A percentile compares a stretch with the other conserved stretches of the same genome.
Conservation (phyloP, 2,329 filamentous ascomycete species). For the Neofusicoccum ribis region DNA sequence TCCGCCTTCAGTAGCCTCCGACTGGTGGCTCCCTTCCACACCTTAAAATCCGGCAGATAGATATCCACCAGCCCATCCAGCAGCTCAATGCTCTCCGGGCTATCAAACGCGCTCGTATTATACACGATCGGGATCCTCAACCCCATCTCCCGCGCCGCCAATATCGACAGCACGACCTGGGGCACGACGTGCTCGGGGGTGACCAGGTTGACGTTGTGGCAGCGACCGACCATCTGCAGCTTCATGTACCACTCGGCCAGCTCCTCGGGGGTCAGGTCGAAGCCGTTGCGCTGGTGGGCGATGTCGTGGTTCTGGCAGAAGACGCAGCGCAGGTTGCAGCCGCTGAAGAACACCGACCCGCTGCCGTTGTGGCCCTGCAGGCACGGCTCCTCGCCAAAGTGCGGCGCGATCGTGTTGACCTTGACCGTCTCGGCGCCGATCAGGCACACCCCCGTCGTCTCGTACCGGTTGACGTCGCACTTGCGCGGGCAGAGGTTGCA, state of each 20-base stretch:
- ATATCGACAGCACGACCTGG: constrained; percentile 74
- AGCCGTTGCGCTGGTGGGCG: constrained; percentile 76
- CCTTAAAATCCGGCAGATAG: constrained; percentile 86
- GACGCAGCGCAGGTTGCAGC: constrained; percentile 73
- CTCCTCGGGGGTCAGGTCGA: constrained; percentile 75
- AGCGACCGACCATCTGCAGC: constrained; percentile 72
- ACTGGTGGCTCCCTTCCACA: constrained; percentile 68
- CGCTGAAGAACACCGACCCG: constrained; percentile 79
- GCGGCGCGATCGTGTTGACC: constrained; percentile 81
- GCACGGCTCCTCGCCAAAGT: constrained; percentile 83
- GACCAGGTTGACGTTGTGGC: constrained; percentile 89
- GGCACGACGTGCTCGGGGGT: constrained; percentile 86
- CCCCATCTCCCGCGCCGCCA: constrained; percentile 70
- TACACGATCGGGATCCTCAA: constrained; percentile 75
- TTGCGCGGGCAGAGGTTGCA: constrained; percentile 80
- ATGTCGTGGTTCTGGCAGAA: constrained; percentile 85
- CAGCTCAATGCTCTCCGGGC: constrained; percentile 67
- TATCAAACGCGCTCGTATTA: constrained; percentile 83
- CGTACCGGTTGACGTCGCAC: constrained; percentile 79
- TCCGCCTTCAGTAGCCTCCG: constrained; percentile 75
- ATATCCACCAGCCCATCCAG: constrained; percentile 81
- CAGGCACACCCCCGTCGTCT: constrained; percentile 75
- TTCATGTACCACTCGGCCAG: constrained; percentile 82
- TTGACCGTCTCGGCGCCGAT: constrained; percentile 72
- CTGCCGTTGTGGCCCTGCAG: constrained; percentile 80